Evolutionary conservation across 306 rosid genomes (phyloP).

Genomic region (Casuarina glauca): DNA sequence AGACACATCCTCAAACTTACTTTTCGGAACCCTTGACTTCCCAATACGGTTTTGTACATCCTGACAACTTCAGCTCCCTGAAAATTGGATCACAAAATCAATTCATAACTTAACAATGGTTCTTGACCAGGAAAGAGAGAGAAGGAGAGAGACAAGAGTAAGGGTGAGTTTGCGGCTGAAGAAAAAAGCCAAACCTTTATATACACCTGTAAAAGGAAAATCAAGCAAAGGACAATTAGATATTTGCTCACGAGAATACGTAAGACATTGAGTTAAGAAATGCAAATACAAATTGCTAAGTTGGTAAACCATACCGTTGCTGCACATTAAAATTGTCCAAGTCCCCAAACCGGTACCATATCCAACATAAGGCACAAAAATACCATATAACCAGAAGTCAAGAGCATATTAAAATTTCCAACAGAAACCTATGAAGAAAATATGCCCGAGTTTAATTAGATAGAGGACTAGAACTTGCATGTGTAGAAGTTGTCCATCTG

Average conservation of each 20-base stretch:
- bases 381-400: slow-evolving; percentile 36
- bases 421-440: neutral
- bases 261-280: neutral
- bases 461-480: slow-evolving; percentile 48
- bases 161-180: slow-evolving; percentile 5
- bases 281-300: slow-evolving; percentile 2
- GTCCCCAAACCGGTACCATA: slow-evolving; percentile 44
- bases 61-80: slow-evolving; percentile 99
- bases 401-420: slow-evolving; percentile 25
- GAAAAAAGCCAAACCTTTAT: slow-evolving; percentile 71
- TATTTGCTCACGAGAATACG: slow-evolving; percentile 18
- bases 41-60: slow-evolving; percentile 96
- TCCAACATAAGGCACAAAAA: slow-evolving; percentile 36
- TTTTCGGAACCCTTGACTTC: slow-evolving; percentile 86
- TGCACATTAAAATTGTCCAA: slow-evolving; percentile 54
- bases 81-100: slow-evolving; percentile 40
- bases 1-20: slow-evolving; percentile 50
- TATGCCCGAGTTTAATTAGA: slow-evolving; percentile 16
- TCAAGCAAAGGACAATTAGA: slow-evolving; percentile 35
- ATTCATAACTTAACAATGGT: neutral
- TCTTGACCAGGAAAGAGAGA: slow-evolving; percentile 5
- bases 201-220: slow-evolving; percentile 72
- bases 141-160: slow-evolving; percentile 30
- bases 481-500: slow-evolving; percentile 99
- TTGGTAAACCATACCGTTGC: slow-evolving; percentile 76